A percentile compares a stretch with the other conserved stretches of the same genome.
These are phyloP conservation scores for Ogataea glucozyma DNA, from an alignment of 805 yeast species.

Conservation along the genomic window DNA sequence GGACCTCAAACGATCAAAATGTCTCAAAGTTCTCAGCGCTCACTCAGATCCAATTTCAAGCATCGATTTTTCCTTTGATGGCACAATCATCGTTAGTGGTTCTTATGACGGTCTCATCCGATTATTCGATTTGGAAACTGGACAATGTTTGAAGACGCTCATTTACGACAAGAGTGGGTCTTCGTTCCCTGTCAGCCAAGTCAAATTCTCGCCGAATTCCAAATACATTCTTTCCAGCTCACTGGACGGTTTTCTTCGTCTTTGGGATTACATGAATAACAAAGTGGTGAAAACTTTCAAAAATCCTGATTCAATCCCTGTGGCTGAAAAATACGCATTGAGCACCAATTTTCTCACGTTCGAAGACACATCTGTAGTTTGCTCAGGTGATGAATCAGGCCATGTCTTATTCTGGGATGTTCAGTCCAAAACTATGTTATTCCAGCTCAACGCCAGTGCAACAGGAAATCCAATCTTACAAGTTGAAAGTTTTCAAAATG, in stretches of 20 bases:
- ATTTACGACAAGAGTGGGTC: slow-evolving; percentile 76
- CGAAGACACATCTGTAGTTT: slow-evolving; percentile 42
- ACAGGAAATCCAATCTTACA: slow-evolving; percentile 38
- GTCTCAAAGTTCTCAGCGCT: slow-evolving; percentile 80
- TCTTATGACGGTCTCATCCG: slow-evolving; percentile 90
- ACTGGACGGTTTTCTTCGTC: slow-evolving; percentile 71
- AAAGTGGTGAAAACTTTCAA: slow-evolving; percentile 69
- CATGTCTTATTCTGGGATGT: slow-evolving; percentile 65
- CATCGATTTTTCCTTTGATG: slow-evolving; percentile 72
- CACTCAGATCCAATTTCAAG: slow-evolving; percentile 89
- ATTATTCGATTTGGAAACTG: slow-evolving; percentile 82
- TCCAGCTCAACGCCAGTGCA: slow-evolving; percentile 22
- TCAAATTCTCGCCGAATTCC: slow-evolving; percentile 77
- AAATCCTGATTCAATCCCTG: slow-evolving; percentile 28
- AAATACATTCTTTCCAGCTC: slow-evolving; percentile 75
- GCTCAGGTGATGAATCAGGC: slow-evolving; percentile 62
- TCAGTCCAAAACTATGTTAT: slow-evolving; percentile 53
- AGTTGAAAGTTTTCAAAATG: slow-evolving; percentile 41
- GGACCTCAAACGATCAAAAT: slow-evolving; percentile 74
- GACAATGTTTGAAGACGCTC: slow-evolving; percentile 88
- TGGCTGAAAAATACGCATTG: slow-evolving; percentile 56
- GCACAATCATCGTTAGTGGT: slow-evolving; percentile 80
- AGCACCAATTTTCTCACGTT: slow-evolving; percentile 50
- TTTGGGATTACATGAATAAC: slow-evolving; percentile 88
- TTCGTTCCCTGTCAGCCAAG: slow-evolving; percentile 75